A percentile compares a stretch with the other conserved stretches of the same genome.
phyloP scores from a whole-genome alignment of 192 early-diverging fungal species.

The Thamnidium elegans region DNA sequence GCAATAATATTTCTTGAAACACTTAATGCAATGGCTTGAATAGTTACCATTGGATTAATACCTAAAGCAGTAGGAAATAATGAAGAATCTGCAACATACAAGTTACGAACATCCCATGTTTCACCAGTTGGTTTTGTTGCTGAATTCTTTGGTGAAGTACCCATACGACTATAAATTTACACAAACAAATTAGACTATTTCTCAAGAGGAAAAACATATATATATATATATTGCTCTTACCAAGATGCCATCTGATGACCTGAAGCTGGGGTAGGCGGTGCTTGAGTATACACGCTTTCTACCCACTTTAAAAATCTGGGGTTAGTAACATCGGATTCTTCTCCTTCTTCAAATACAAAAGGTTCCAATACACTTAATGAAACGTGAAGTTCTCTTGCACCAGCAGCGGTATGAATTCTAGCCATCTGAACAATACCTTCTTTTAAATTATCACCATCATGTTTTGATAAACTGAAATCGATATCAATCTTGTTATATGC shows the following conservation, averaged over 20 bases:
- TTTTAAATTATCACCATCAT: slow-evolving; percentile 45
- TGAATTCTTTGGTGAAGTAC: slow-evolving; percentile 39
- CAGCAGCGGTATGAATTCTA: slow-evolving; percentile 58
- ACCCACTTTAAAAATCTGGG: slow-evolving; percentile 30
- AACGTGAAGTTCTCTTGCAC: slow-evolving; percentile 56
- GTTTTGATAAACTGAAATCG: slow-evolving; percentile 49
- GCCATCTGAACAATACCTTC: slow-evolving; percentile 46
- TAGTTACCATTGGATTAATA: slow-evolving; percentile 63
- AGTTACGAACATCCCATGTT: slow-evolving; percentile 61
- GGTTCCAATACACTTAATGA: slow-evolving; percentile 35
- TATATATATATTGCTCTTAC: slow-evolving; percentile 31
- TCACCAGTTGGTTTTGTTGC: slow-evolving; percentile 63
- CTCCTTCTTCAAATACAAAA: slow-evolving; percentile 31
- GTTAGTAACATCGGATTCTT: slow-evolving; percentile 29
- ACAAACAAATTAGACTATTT: background rate
- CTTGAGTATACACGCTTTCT: slow-evolving; percentile 25
- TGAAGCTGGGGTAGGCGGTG: slow-evolving; percentile 32
- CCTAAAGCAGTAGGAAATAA: slow-evolving; percentile 67
- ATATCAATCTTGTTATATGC: slow-evolving; percentile 39
- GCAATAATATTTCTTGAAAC: slow-evolving; percentile 20
- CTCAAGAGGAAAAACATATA: background rate
- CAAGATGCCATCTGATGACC: slow-evolving; percentile 69
- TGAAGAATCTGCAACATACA: slow-evolving; percentile 68
- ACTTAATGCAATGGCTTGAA: slow-evolving; percentile 28
- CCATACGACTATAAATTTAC: slow-evolving; percentile 54